Evolutionary conservation across 306 rosid species (phyloP).

Genomic region (Argentina anserina): DNA sequence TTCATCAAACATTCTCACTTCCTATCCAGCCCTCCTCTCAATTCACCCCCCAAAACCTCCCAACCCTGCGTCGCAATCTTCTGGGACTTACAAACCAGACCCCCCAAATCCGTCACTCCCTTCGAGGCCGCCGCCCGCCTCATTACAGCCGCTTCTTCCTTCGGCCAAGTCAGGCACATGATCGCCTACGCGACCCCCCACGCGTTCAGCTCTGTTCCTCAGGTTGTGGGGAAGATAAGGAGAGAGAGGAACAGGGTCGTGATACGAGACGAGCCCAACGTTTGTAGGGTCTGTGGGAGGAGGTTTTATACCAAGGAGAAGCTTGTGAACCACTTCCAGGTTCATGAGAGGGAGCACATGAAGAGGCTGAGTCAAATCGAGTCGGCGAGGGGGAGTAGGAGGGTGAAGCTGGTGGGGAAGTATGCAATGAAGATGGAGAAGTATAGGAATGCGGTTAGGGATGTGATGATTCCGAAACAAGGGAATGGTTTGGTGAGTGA

Average conservation of each 20-base stretch:
- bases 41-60: conserved; percentile 19
- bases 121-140: conserved; percentile 70
- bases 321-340: conserved; percentile 72
- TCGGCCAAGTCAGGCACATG: conserved; percentile 61
- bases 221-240: conserved; percentile 42
- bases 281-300: conserved; percentile 78
- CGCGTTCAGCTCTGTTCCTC: conserved; percentile 50
- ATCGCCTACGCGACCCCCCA: conserved; percentile 65
- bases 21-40: conserved; percentile 14
- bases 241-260: conserved; percentile 56
- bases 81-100: conserved; percentile 86
- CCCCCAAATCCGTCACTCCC: conserved; percentile 65
- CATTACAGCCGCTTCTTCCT: conserved; percentile 57
- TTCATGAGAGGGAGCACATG: conserved; percentile 64
- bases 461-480: conserved; percentile 50
- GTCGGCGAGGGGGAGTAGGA: conserved; percentile 64
- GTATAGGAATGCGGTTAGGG: conserved; percentile 61
- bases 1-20: conserved; percentile 29
- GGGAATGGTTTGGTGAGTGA: conserved; percentile 65
- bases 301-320: conserved; percentile 61
- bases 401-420: conserved; percentile 70
- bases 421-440: conserved; percentile 90
- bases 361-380: conserved; percentile 73
- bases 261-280: conserved; percentile 47
- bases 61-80: conserved; percentile 58